phyloP scores from a whole-genome alignment of 257 asterid species.

The Solanum etuberosum region DNA sequence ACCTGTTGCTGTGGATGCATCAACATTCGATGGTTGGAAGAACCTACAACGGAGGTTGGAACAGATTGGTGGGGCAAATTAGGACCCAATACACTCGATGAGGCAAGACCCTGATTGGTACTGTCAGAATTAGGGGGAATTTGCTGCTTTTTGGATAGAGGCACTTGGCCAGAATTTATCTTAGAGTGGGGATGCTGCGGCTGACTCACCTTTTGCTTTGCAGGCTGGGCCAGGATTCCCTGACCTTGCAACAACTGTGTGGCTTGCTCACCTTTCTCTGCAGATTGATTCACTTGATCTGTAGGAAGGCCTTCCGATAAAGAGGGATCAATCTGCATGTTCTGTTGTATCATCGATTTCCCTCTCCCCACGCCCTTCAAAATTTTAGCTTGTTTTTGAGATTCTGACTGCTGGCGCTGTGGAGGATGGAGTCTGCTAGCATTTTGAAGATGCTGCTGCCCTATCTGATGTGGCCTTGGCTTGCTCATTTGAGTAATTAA shows the following conservation, averaged over 20 bases:
- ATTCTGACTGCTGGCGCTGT: slow-evolving; percentile 49
- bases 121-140: slow-evolving; percentile 35
- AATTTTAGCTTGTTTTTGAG: slow-evolving; percentile 60
- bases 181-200: slow-evolving; percentile 41
- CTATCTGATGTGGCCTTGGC: slow-evolving; percentile 28
- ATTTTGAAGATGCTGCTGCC: slow-evolving; percentile 1
- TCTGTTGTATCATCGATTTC: slow-evolving; percentile 41
- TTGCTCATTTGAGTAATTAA: slow-evolving; percentile 37
- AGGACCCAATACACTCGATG: slow-evolving; percentile 33
- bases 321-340: slow-evolving; percentile 42
- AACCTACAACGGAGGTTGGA: slow-evolving; percentile 23
- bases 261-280: slow-evolving; percentile 41
- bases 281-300: slow-evolving; percentile 30
- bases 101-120: slow-evolving; percentile 36
- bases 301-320: slow-evolving; percentile 41
- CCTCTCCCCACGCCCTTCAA: slow-evolving; percentile 70
- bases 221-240: slow-evolving; percentile 33
- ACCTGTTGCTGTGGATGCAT: slow-evolving; percentile 15
- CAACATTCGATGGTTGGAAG: slow-evolving; percentile 30
- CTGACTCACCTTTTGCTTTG: slow-evolving; percentile 38
- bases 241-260: slow-evolving; percentile 36
- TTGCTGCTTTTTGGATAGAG: slow-evolving; percentile 36
- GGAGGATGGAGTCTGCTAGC: slow-evolving; percentile 30
- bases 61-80: slow-evolving; percentile 34
- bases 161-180: slow-evolving; percentile 35